phyloP scores from a whole-genome alignment of 257 asterid species.

The Ligustrum vulgare region DNA sequence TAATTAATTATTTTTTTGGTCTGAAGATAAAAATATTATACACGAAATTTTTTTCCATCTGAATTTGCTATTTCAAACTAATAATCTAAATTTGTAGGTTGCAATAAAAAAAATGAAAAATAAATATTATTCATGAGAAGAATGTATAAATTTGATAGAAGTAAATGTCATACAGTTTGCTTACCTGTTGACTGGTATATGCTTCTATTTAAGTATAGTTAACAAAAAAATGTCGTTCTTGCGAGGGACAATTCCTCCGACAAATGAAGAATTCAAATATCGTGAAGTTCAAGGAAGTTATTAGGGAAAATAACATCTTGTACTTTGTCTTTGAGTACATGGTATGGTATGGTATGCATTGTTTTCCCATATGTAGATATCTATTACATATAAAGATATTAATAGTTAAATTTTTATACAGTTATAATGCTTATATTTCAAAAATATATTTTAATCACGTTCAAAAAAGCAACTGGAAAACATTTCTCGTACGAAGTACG shows the following conservation, averaged over 20 bases:
- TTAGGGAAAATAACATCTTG: constrained; percentile 63
- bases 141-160: constrained; percentile 94
- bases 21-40: not conserved
- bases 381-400: not conserved
- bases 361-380: constrained; percentile 1
- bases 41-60: not conserved
- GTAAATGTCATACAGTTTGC: constrained; percentile 55
- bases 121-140: constrained; percentile 93
- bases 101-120: constrained; percentile 95
- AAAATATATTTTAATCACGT: too few relatives aligned
- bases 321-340: constrained; percentile 85
- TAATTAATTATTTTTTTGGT: not conserved
- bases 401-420: too few relatives aligned
- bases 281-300: constrained; percentile 74
- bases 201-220: constrained; percentile 12
- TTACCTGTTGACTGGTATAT: constrained; percentile 17
- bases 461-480: too few relatives aligned
- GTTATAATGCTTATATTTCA: too few relatives aligned
- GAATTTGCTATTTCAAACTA: too few relatives aligned
- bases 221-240: constrained; percentile 14
- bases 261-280: constrained; percentile 76
- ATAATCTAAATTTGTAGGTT: constrained; percentile 54
- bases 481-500: too few relatives aligned
- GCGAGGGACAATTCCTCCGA: constrained; percentile 88
- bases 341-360: constrained; percentile 70